A percentile compares a stretch with the other conserved stretches of the same genome.
Evolutionary conservation across 2,329 filamentous ascomycete species (phyloP).

Genomic region (Samsoniella hepiali): DNA sequence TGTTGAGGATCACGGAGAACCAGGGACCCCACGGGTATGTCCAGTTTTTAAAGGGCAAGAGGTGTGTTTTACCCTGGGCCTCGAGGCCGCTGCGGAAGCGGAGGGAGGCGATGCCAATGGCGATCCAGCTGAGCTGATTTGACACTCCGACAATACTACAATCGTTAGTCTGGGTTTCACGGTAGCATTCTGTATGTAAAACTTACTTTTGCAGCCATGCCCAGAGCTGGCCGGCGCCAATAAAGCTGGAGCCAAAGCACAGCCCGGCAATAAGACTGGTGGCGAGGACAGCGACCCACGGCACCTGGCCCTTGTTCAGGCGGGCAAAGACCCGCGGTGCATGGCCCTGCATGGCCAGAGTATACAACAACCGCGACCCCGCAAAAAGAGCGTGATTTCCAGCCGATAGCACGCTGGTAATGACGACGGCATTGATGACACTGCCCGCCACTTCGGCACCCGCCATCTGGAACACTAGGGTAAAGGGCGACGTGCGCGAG

Average conservation of each 20-base stretch:
- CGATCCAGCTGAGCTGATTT: conserved; percentile 64
- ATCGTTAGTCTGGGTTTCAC: conserved; percentile 20
- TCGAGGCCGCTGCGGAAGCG: conserved; percentile 59
- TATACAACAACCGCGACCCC: conserved; percentile 34
- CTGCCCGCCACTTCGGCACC: conserved; percentile 49
- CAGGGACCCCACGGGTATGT: conserved; percentile 62
- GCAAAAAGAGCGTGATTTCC: conserved; percentile 38
- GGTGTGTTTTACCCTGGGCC: conserved; percentile 57
- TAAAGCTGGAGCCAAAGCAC: conserved; percentile 63
- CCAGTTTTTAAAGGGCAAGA: conserved; percentile 63
- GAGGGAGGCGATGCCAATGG: conserved; percentile 62
- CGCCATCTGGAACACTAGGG: conserved; percentile 57
- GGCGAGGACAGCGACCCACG: conserved; percentile 42
- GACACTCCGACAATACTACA: conserved; percentile 60
- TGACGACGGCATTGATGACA: conserved; percentile 59
- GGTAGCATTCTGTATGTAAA: background rate
- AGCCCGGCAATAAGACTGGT: conserved; percentile 56
- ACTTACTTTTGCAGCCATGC: conserved; percentile 62
- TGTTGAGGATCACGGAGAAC: conserved; percentile 54
- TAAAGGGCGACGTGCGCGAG: conserved; percentile 40
- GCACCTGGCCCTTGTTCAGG: conserved; percentile 35
- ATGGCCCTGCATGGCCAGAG: conserved; percentile 41
- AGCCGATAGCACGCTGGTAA: conserved; percentile 37
- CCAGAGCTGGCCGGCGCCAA: conserved; percentile 63
- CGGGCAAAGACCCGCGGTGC: conserved; percentile 53